These are phyloP conservation scores for Xylariomycetidae sp. DNA, from an alignment of 2,329 filamentous ascomycete species.

Conservation along the genomic window DNA sequence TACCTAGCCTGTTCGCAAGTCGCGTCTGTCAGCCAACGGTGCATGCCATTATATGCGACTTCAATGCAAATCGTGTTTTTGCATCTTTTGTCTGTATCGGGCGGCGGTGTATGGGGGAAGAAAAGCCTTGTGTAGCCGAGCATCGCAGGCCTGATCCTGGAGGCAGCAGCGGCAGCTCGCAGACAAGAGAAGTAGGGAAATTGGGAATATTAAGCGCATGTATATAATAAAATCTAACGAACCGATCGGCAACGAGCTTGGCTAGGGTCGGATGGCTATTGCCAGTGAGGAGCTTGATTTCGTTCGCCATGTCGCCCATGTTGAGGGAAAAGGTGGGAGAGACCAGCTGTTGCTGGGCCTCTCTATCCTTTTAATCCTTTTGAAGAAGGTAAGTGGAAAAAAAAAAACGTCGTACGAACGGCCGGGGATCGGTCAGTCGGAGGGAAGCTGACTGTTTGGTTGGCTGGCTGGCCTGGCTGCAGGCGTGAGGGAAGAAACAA, in stretches of 20 bases:
- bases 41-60: too few relatives aligned
- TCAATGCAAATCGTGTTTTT: slow-evolving; percentile 6
- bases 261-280: slow-evolving; percentile 35
- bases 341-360: too few relatives aligned
- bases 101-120: too few relatives aligned
- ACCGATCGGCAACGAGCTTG: slow-evolving; percentile 33
- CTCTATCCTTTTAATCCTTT: too few relatives aligned
- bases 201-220: slow-evolving; percentile 1
- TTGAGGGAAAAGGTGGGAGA: too few relatives aligned
- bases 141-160: too few relatives aligned
- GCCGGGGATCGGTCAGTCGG: too few relatives aligned
- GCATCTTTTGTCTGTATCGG: slow-evolving; percentile 1
- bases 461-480: too few relatives aligned
- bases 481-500: too few relatives aligned
- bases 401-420: too few relatives aligned
- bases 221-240: slow-evolving; percentile 13
- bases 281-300: slow-evolving; percentile 36
- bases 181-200: not conserved
- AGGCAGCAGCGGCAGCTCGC: slow-evolving; percentile 4
- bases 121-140: slow-evolving; percentile 17
- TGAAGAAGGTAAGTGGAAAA: too few relatives aligned
- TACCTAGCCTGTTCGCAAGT: slow-evolving; percentile 55
- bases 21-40: slow-evolving; percentile 7
- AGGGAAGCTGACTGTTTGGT: too few relatives aligned
- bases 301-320: slow-evolving; percentile 30